A percentile compares a stretch with the other conserved stretches of the same genome.
Conservation (phyloP, 495 filamentous ascomycete species). For the Annulohypoxylon moriforme region DNA sequence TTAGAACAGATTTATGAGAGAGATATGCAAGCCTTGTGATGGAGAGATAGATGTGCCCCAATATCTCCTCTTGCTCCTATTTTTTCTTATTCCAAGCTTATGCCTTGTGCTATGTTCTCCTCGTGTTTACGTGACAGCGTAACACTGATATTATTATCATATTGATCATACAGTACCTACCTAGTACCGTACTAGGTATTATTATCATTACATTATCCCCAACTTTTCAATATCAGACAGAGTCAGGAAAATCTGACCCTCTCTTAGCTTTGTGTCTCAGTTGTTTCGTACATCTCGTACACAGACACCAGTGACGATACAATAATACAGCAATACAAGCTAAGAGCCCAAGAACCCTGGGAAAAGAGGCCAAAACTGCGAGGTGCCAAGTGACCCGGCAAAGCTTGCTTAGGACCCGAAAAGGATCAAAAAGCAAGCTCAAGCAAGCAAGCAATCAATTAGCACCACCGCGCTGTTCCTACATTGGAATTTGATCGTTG, state of each 20-base stretch:
- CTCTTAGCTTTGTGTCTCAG: background rate
- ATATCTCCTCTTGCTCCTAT: background rate
- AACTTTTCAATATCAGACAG: background rate
- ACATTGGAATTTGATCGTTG: constrained; percentile 34
- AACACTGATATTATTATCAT: constrained; percentile 16
- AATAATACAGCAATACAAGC: background rate
- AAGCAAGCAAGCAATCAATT: constrained; percentile 35
- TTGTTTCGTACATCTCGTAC: background rate
- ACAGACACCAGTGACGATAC: background rate
- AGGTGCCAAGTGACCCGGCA: constrained; percentile 23
- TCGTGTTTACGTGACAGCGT: constrained; percentile 33
- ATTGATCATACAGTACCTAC: background rate
- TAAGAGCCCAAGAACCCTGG: constrained; percentile 2
- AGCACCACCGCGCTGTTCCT: constrained; percentile 27
- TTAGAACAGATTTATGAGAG: constrained; percentile 20
- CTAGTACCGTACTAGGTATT: background rate
- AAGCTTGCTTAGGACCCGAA: constrained; percentile 18
- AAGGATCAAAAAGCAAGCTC: constrained; percentile 17
- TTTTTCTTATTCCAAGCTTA: background rate
- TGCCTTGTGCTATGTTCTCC: constrained; percentile 1
- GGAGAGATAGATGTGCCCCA: constrained; percentile 10
- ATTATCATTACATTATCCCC: background rate
- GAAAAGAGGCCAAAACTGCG: background rate
- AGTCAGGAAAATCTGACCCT: background rate
- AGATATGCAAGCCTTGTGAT: constrained; percentile 15